Evolutionary conservation across 495 filamentous ascomycete species (phyloP), one percentile per base, ranked within the genome.

Genomic region (Aspergillus incahuasiensis): DNA sequence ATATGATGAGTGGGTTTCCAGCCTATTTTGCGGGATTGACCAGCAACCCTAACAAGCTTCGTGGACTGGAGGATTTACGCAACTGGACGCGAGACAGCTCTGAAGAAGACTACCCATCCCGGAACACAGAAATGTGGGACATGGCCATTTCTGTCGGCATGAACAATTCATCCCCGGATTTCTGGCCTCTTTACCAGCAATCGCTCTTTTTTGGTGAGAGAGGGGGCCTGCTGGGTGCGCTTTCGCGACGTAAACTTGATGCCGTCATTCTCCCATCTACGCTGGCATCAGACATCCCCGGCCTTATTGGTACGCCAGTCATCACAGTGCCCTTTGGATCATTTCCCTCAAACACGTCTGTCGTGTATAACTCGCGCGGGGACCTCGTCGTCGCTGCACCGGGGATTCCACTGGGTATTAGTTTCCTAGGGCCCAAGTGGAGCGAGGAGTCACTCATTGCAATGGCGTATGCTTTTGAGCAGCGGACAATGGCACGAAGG

Each of bases 381-480:
- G 67, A 68, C 21, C 64, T 81, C 4, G 73, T 79, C 6, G 68
- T 67, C 5, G 64, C 57, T 0, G 78, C 66, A 11, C 80, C 80
- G 12, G 75, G 77, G 9, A 65, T 82, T 15, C 81, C 80, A 25
- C 83, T 85, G 56, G 83, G 84, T 1, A 62, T 87, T 30, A 75
- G 74, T 32, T 87, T 88, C 65, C 59, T 84, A 48, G 85, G 82
- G 0, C 45, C 51, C 0, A 74, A 72, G 40, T 89, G 75, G 68
- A 77, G 74, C 30, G 84, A 89, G 65, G 77, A 73, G 47, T 71
- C 58, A 46, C 66, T 89, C 45, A 82, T 89, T 47, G 82, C 79
- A n/a, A 76, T 80, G 66, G 84, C 84, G 25, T 87, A 84, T 69
- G 84, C 83, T 18, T 87, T 79, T 68, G 85, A 88, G 71, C 85